A percentile compares a stretch with the other conserved stretches of the same genome.
phyloP scores from a whole-genome alignment of 805 yeast genomes.

The Brettanomyces bruxellensis region DNA sequence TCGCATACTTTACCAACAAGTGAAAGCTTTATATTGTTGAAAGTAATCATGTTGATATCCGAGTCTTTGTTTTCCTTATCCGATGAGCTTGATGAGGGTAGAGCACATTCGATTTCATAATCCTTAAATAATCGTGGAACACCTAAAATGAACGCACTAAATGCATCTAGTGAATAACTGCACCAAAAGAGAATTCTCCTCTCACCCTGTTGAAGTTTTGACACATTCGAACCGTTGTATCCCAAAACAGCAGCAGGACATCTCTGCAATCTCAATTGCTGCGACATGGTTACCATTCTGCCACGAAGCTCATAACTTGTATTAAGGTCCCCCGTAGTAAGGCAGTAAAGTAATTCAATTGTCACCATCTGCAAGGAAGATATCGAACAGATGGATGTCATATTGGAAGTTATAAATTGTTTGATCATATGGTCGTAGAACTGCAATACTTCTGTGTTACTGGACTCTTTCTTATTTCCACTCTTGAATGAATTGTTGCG shows the following conservation, averaged over 20 bases:
- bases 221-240: constrained; percentile 54
- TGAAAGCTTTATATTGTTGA: constrained; percentile 43
- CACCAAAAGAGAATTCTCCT: constrained; percentile 82
- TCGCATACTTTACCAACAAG: constrained; percentile 65
- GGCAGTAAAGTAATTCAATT: constrained; percentile 60
- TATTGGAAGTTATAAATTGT: constrained; percentile 53
- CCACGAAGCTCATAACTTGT: constrained; percentile 73
- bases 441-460: constrained; percentile 28
- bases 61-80: constrained; percentile 30
- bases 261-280: constrained; percentile 74
- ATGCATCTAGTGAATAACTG: constrained; percentile 65
- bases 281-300: constrained; percentile 71
- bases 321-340: constrained; percentile 63
- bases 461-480: constrained; percentile 5
- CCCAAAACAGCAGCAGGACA: constrained; percentile 78
- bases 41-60: constrained; percentile 47
- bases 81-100: constrained; percentile 44
- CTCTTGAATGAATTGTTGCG: constrained; percentile 14
- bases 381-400: constrained; percentile 51
- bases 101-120: constrained; percentile 76
- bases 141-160: constrained; percentile 68
- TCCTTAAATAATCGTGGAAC: constrained; percentile 76
- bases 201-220: constrained; percentile 69
- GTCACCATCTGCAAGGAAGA: constrained; percentile 63
- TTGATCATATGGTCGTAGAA: constrained; percentile 55